A percentile compares a stretch with the other conserved stretches of the same genome.
These are phyloP conservation scores for Berberis thunbergii DNA, from an alignment of 164 flowering plant genomes.

Conservation along the genomic window DNA sequence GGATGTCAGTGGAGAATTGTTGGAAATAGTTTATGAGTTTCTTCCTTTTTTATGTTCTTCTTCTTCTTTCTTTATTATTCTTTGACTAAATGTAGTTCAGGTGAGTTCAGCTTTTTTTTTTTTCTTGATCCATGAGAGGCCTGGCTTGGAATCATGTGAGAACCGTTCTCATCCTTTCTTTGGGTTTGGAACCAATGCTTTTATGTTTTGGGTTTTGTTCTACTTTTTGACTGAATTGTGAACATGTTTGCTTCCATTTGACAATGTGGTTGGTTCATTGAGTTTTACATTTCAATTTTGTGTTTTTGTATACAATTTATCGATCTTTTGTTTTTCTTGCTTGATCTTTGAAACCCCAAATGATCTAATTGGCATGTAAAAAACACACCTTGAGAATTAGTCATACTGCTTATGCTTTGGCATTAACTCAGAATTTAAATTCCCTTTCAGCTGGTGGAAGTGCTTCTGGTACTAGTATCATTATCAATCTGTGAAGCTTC, in stretches of 20 bases:
- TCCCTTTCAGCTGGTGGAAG: slow-evolving; percentile 28
- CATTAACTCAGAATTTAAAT: slow-evolving; percentile 3
- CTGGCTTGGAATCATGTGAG: slow-evolving; percentile 2
- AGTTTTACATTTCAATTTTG: too few relatives aligned
- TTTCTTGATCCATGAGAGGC: slow-evolving; percentile 7
- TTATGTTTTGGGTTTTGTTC: neutral
- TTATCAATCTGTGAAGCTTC: slow-evolving; percentile 19
- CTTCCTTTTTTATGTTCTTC: neutral
- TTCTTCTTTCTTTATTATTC: slow-evolving; percentile 7
- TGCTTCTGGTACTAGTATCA: slow-evolving; percentile 35
- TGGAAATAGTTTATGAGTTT: slow-evolving; percentile 2
- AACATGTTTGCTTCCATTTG: slow-evolving; percentile 1
- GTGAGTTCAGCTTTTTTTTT: slow-evolving; percentile 13
- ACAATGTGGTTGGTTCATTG: slow-evolving; percentile 7
- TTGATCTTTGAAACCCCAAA: too few relatives aligned
- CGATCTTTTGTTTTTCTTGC: too few relatives aligned
- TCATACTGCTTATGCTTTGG: neutral
- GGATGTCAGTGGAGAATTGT: slow-evolving; percentile 9
- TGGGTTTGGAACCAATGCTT: slow-evolving; percentile 2
- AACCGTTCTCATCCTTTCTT: slow-evolving; percentile 1
- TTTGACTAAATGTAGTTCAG: slow-evolving; percentile 22
- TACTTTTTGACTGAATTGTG: neutral
- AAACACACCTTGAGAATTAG: neutral
- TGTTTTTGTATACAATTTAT: too few relatives aligned
- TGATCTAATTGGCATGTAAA: neutral